Conservation (phyloP, 352 stramenopile genomes). For the Phytopythium aichiense region DNA sequence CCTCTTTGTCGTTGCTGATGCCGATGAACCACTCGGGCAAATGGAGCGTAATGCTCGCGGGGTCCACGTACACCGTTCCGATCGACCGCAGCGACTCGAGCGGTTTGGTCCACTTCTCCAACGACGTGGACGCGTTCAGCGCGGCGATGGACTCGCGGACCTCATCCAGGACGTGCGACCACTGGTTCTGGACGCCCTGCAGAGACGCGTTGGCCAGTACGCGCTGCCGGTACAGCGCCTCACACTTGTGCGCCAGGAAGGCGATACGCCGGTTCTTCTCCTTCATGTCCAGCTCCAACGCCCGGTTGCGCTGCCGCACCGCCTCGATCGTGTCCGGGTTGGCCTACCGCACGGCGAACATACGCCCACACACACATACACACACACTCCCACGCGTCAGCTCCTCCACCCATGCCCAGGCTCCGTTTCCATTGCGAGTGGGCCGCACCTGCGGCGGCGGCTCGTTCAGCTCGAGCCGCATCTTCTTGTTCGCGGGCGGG, state of each 20-base stretch:
- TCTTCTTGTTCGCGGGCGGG: slow-evolving; percentile 38
- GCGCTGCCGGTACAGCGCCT: slow-evolving; percentile 55
- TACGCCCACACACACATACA: not conserved
- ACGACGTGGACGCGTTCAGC: slow-evolving; percentile 9
- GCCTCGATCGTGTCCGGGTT: slow-evolving; percentile 76
- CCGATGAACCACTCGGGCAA: slow-evolving; percentile 73
- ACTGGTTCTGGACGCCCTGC: slow-evolving; percentile 54
- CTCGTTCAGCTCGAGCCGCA: slow-evolving; percentile 59
- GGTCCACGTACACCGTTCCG: slow-evolving; percentile 32
- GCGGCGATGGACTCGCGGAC: slow-evolving; percentile 23
- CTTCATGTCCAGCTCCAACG: slow-evolving; percentile 64
- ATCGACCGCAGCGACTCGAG: slow-evolving; percentile 36
- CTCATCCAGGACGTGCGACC: slow-evolving; percentile 67
- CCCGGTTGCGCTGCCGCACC: slow-evolving; percentile 69
- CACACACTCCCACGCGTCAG: not conserved
- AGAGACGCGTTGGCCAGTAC: slow-evolving; percentile 47
- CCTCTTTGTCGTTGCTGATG: slow-evolving; percentile 44
- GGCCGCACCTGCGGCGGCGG: slow-evolving; percentile 43
- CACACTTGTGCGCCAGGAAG: slow-evolving; percentile 63
- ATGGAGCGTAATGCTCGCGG: slow-evolving; percentile 40
- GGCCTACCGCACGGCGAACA: slow-evolving; percentile 19
- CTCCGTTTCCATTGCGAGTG: not conserved
- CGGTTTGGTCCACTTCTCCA: slow-evolving; percentile 28
- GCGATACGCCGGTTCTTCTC: slow-evolving; percentile 82
- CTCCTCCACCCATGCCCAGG: not conserved